Evolutionary conservation across 139 green algal species (phyloP), one percentile per base, ranked within the genome.

Genomic region (Chara braunii): DNA sequence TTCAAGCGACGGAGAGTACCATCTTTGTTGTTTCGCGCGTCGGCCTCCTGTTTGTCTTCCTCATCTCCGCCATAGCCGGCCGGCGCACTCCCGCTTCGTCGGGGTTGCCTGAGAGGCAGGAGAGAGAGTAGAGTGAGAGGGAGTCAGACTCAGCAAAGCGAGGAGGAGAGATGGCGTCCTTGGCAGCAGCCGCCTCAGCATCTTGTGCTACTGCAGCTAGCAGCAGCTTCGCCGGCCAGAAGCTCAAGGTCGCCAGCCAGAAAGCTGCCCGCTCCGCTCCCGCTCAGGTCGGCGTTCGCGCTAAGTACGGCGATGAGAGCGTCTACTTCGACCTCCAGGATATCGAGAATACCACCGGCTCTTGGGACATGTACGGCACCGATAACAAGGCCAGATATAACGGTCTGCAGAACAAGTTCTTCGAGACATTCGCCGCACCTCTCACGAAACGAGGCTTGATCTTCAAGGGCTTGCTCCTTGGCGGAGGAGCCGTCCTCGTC

Each of bases 381-480:
- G 71, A 79, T 24, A 24, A 11, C 8, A 12, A 18, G 3, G 52
- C 35, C 2, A 55, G 24, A 3, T 79, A 79, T 70, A 64, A 62
- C 32, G 62, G 33, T 28, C 42, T 78, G 24, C 85, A 91, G 79
- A 43, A 57, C 22, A 87, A 92, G 74, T 97, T 98, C 85, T 98
- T 97, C 76, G 81, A 91, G 75, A 75, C 74, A 31, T 91, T 94
- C 18, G 81, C 85, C 22, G 82, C 80, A 31, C 74, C 85, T 9
- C 69, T 98, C 26, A 81, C 68, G 42, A 84, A 90, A 51, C 76
- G 92, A 22, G 89, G 96, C 72, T 80, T 90, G 34, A 61, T 98
- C 34, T 74, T 86, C 32, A 82, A 61, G 62, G 88, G 96, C 44
- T 48, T 94, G n/a, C 79, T 85, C 3, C 32, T 89, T n/a, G 83